Conservation (phyloP, 192 early-diverging fungal species). For the Coemansia sp. region DNA sequence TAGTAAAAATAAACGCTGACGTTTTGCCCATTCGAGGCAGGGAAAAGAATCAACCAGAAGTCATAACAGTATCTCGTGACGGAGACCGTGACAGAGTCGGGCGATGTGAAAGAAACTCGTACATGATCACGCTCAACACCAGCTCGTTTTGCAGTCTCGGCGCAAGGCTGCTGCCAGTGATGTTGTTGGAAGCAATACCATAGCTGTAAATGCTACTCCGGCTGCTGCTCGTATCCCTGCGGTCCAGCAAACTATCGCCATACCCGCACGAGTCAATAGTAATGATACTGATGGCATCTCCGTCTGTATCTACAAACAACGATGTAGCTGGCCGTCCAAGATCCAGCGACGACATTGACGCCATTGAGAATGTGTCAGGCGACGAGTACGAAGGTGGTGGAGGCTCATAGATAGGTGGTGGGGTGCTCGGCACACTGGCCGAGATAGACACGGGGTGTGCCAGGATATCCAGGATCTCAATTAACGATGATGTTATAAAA, state of each 20-base stretch:
- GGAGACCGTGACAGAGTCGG: conserved; percentile 37
- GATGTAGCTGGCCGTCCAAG: conserved; percentile 17
- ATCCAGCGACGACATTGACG: conserved; percentile 32
- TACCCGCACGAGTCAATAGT: conserved; percentile 14
- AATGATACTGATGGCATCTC: conserved; percentile 24
- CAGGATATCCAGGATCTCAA: conserved; percentile 45
- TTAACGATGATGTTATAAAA: conserved; percentile 46
- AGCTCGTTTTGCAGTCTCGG: conserved; percentile 38
- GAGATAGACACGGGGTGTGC: conserved; percentile 31
- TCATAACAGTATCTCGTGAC: conserved; percentile 30
- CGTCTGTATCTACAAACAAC: conserved; percentile 6
- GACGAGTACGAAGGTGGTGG: conserved; percentile 53
- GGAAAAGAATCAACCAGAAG: conserved; percentile 6
- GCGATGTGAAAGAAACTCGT: conserved; percentile 45
- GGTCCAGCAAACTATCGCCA: not conserved
- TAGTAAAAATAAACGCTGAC: too few relatives aligned
- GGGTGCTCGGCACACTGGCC: conserved; percentile 48
- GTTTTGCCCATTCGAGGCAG: not conserved
- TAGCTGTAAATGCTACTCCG: conserved; percentile 6
- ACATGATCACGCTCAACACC: conserved; percentile 39
- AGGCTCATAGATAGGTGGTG: conserved; percentile 49
- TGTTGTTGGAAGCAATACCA: not conserved
- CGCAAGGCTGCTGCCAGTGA: not conserved
- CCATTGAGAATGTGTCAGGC: conserved; percentile 19
- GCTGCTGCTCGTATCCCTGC: not conserved